Percentiles rank a stretch among this genome's conserved stretches.
These are phyloP conservation scores for Aspergillus leporis DNA, from an alignment of 495 filamentous ascomycete genomes.

Conservation along the genomic window DNA sequence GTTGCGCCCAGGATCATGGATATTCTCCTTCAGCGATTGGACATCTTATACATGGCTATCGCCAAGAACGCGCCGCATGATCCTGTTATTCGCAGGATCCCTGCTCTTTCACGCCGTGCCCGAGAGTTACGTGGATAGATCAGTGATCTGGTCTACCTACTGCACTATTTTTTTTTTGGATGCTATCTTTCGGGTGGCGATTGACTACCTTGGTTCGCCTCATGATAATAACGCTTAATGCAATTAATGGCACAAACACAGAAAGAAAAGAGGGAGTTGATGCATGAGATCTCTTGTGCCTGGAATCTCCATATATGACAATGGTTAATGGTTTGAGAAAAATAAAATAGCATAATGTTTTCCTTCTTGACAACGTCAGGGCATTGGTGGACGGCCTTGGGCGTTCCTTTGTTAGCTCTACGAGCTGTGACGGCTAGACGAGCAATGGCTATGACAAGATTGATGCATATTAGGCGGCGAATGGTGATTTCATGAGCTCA, in stretches of 20 bases:
- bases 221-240: conserved; percentile 10
- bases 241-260: conserved; percentile 3
- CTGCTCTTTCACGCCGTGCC: conserved; percentile 53
- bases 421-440: background rate
- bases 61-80: conserved; percentile 62
- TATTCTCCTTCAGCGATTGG: conserved; percentile 68
- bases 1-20: conserved; percentile 66
- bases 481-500: background rate
- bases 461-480: conserved; percentile 4
- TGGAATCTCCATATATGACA: background rate
- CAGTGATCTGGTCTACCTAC: background rate
- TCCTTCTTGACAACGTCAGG: background rate
- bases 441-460: conserved; percentile 1
- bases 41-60: conserved; percentile 68
- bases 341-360: background rate
- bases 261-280: background rate
- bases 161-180: background rate
- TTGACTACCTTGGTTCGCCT: conserved; percentile 2
- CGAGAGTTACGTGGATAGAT: conserved; percentile 46
- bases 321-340: background rate
- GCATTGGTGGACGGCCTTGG: background rate
- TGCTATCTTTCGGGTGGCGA: background rate
- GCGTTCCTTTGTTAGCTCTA: background rate
- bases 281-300: background rate
- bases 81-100: conserved; percentile 62